Evolutionary conservation across 129 eudicot species (phyloP).

Genomic region (Heracleum sosnowskyi): DNA sequence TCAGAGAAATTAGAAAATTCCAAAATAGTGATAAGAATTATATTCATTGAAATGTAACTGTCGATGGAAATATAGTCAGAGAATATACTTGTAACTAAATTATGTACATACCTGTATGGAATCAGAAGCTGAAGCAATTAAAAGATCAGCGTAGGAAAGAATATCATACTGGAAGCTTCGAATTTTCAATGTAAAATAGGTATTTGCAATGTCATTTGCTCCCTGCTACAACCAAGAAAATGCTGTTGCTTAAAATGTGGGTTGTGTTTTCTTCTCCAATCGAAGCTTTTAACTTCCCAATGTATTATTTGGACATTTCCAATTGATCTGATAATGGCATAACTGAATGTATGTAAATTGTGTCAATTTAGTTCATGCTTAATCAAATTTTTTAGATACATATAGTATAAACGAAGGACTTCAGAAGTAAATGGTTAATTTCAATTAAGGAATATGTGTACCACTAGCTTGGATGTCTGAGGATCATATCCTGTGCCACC

Average conservation of each 20-base stretch:
- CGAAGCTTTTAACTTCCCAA: background rate
- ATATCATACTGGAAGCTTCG: constrained; percentile 1
- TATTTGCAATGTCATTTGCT: constrained; percentile 9
- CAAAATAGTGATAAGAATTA: no score
- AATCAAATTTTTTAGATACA: no score
- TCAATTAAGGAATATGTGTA: background rate
- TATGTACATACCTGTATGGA: background rate
- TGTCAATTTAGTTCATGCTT: background rate
- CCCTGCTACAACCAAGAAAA: background rate
- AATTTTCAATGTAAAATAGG: background rate
- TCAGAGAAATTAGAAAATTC: background rate
- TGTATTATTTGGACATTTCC: constrained; percentile 6
- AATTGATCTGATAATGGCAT: constrained; percentile 2
- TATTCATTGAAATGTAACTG: background rate
- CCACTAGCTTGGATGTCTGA: background rate
- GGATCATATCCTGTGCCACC: constrained; percentile 10
- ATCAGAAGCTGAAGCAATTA: background rate
- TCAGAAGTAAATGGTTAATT: background rate
- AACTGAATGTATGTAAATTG: background rate
- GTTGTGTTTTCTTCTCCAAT: background rate
- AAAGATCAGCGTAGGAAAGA: background rate
- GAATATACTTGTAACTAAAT: background rate
- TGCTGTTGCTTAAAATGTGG: background rate
- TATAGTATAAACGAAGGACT: background rate
- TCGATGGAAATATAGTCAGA: no score